Evolutionary conservation across 1,284 basidiomycete genomes (phyloP).

Genomic region (Ustilago cynodontis): DNA sequence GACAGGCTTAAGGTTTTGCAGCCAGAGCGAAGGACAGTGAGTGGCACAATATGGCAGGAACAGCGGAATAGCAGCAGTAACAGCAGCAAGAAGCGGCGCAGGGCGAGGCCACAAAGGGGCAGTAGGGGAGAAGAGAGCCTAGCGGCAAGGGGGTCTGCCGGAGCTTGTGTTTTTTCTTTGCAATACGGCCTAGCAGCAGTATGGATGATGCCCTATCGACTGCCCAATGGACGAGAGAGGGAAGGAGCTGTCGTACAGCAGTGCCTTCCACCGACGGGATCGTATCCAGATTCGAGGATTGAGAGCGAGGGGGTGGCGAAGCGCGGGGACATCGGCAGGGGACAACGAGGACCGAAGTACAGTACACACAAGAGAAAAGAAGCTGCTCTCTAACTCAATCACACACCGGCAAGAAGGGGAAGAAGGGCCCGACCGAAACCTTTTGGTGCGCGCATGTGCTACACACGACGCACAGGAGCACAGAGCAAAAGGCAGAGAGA

Average conservation of each 20-base stretch:
- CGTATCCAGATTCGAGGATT: neutral
- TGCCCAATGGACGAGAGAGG: neutral
- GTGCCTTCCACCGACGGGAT: neutral
- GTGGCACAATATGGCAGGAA: conserved; percentile 1
- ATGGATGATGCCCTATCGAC: too few relatives aligned
- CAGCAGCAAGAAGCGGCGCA: neutral
- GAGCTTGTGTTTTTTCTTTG: neutral
- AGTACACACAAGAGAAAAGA: neutral
- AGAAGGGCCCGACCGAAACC: neutral
- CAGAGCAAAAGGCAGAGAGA: neutral
- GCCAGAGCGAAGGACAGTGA: neutral
- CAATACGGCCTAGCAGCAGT: too few relatives aligned
- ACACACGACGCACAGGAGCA: too few relatives aligned
- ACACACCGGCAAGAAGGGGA: neutral
- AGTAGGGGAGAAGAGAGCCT: neutral
- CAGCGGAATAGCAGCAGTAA: neutral
- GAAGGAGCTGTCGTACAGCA: neutral
- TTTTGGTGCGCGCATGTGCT: too few relatives aligned
- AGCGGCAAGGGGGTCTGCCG: conserved; percentile 8
- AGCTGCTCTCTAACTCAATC: too few relatives aligned
- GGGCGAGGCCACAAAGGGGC: neutral
- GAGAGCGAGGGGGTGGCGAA: neutral
- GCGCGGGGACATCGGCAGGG: neutral
- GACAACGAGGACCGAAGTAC: neutral
- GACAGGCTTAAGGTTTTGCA: conserved; percentile 8